These are phyloP conservation scores for Mollisia scopiformis DNA, from an alignment of 2,329 filamentous ascomycete species.

Conservation along the genomic window DNA sequence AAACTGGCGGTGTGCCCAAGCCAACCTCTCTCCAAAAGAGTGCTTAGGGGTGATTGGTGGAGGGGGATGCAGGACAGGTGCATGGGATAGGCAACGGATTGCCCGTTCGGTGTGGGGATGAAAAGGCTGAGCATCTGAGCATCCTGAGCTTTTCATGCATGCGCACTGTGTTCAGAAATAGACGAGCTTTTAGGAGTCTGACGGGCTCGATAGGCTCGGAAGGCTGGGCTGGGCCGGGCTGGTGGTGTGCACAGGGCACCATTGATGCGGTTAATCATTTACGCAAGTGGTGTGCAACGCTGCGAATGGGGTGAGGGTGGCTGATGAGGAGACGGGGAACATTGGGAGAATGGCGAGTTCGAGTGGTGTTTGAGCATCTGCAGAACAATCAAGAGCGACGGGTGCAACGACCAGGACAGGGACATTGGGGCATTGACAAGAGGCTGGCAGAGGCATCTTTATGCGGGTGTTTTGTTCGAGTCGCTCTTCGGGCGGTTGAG, in stretches of 20 bases:
- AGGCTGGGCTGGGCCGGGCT: background rate
- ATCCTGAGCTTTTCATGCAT: conserved; percentile 4
- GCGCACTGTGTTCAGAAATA: conserved; percentile 1
- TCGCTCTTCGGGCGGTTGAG: conserved; percentile 12
- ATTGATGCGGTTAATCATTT: conserved; percentile 1
- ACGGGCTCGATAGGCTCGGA: too few relatives aligned
- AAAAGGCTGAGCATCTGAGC: conserved; percentile 6
- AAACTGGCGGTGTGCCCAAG: conserved; percentile 9
- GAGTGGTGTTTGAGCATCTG: conserved; percentile 10
- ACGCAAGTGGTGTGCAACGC: conserved; percentile 13
- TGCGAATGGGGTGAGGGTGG: too few relatives aligned
- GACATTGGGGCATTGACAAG: too few relatives aligned
- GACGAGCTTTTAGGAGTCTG: background rate
- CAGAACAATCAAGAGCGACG: background rate
- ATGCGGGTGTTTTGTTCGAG: conserved; percentile 13
- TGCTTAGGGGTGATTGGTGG: background rate
- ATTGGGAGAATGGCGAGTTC: conserved; percentile 1
- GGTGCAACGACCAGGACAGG: too few relatives aligned
- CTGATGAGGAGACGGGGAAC: too few relatives aligned
- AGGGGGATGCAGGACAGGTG: background rate
- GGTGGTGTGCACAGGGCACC: background rate
- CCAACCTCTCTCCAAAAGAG: background rate
- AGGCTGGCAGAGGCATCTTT: conserved; percentile 10
- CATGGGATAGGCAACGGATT: background rate
- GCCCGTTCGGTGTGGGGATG: background rate